Evolutionary conservation across 2,329 filamentous ascomycete species (phyloP).

Genomic region (Penicillium concentricum): DNA sequence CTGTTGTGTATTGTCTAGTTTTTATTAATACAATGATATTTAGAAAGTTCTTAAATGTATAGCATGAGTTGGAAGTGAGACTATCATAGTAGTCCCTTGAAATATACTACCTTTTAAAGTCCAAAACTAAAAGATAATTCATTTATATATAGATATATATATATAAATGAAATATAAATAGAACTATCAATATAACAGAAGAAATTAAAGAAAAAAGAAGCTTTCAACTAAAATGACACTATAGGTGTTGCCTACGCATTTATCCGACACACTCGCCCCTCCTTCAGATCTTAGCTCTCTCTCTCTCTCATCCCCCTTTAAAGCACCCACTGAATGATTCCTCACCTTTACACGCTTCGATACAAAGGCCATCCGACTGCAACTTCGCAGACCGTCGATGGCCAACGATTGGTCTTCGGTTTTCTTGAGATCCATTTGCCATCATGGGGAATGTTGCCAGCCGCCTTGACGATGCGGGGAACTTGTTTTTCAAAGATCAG

Average conservation of each 20-base stretch:
- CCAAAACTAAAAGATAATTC: not conserved
- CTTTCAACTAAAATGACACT: not conserved
- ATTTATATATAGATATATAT: not conserved
- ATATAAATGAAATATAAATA: not conserved
- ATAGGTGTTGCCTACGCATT: slow-evolving; percentile 6
- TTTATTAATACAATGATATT: not conserved
- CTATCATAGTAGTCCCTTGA: not conserved
- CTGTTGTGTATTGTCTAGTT: not conserved
- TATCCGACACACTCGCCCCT: slow-evolving; percentile 17
- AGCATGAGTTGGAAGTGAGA: not conserved
- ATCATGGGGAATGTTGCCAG: slow-evolving; percentile 92
- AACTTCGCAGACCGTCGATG: slow-evolving; percentile 34
- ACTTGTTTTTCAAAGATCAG: slow-evolving; percentile 86
- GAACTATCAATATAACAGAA: not conserved
- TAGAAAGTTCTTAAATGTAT: not conserved
- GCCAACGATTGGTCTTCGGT: slow-evolving; percentile 24
- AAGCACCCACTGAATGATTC: slow-evolving; percentile 24
- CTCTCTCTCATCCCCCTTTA: slow-evolving; percentile 7
- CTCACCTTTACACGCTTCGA: slow-evolving; percentile 10
- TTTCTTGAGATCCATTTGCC: slow-evolving; percentile 33
- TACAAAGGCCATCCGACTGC: slow-evolving; percentile 24
- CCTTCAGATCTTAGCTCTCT: slow-evolving; percentile 15
- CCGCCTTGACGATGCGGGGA: slow-evolving; percentile 74
- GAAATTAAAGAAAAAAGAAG: not conserved
- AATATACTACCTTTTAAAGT: not conserved